Base-by-base conservation (phyloP, 352 stramenopile genomes). In the Phytophthora hibernalis region DNA sequence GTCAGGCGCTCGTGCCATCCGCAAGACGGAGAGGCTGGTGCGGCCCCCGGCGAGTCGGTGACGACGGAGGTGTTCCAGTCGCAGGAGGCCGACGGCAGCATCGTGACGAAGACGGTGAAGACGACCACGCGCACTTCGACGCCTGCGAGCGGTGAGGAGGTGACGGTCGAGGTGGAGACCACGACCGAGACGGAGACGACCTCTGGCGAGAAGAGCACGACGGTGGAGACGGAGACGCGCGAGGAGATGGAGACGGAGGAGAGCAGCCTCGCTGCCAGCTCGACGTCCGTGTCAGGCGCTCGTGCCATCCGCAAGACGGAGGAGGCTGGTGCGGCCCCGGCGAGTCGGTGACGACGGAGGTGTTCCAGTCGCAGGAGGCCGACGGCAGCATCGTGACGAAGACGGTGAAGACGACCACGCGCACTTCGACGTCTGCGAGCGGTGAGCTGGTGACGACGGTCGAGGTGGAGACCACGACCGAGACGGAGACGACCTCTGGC, bases 61-160 rank as follows among this genome's bases (percentile, higher is more conserved):
- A 50, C 45, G 45, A 64, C 55, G 45, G 55, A 63, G 55, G 55
- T 63, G 55, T 63, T 63, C 55, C 55, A 63, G 44, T 55, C 55
- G 43, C 43, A 63, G 55, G 56, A 64, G 22, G 45, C 56, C 31
- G 56, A 64, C 33, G 56, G 56, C 56, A 64, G 44, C 56, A 55
- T 64, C 47, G 56, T 64, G 44, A 64, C 47, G 47, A 64, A 64
- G 56, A 64, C 56, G 21, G 55, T 64, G 47, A 64, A 64, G 56
- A 56, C 56, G 35, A 64, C 56, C 31, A 56, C 56, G 24, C 45
- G 56, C 22, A 56, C 22, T 20, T 56, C 56, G 45, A 64, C 13
- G 35, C 35, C 56, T 47, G 21, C 56, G 35, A 64, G 44, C 45
- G 56, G 56, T 12, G 56, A 64, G 56, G 16, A 52, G 56, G 31